These are phyloP conservation scores for Stagonosporopsis chrysanthemi DNA, from an alignment of 2,329 filamentous ascomycete species.

Conservation along the genomic window DNA sequence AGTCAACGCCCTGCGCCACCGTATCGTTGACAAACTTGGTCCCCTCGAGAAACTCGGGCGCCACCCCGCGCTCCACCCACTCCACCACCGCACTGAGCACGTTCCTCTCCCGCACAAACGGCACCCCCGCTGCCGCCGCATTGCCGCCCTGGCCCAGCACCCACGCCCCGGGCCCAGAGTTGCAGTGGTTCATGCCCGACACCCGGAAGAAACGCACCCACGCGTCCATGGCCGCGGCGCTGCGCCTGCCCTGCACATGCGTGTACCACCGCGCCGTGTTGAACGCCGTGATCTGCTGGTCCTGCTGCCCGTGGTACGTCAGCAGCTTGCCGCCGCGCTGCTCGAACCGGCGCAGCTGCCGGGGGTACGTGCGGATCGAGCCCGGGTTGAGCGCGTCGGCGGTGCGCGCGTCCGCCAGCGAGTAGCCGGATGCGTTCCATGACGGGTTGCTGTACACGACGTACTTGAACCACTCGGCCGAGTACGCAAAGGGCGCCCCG, in stretches of 20 bases:
- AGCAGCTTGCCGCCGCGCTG: constrained; percentile 54
- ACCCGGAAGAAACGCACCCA: constrained; percentile 60
- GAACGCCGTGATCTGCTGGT: constrained; percentile 54
- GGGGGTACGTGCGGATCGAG: constrained; percentile 48
- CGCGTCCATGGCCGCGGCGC: constrained; percentile 25
- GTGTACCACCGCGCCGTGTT: constrained; percentile 57
- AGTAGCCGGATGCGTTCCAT: constrained; percentile 32
- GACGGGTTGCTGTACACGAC: constrained; percentile 51
- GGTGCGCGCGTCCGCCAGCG: constrained; percentile 32
- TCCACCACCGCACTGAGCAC: constrained; percentile 53
- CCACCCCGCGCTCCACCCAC: constrained; percentile 52
- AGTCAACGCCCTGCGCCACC: constrained; percentile 51
- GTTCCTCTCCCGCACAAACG: constrained; percentile 26
- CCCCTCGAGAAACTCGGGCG: constrained; percentile 48
- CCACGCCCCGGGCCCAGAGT: constrained; percentile 55
- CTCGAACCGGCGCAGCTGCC: constrained; percentile 42
- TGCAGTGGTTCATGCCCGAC: constrained; percentile 62
- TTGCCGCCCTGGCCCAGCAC: constrained; percentile 37
- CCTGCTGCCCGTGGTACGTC: constrained; percentile 54
- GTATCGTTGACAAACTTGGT: constrained; percentile 49
- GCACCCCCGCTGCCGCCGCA: constrained; percentile 26
- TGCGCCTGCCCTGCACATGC: constrained; percentile 39
- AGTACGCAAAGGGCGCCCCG: constrained; percentile 49
- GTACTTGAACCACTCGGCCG: constrained; percentile 55
- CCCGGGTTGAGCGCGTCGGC: constrained; percentile 47